phyloP scores from a whole-genome alignment of 2,329 filamentous ascomycete species.

The Colletotrichum acutatum region DNA sequence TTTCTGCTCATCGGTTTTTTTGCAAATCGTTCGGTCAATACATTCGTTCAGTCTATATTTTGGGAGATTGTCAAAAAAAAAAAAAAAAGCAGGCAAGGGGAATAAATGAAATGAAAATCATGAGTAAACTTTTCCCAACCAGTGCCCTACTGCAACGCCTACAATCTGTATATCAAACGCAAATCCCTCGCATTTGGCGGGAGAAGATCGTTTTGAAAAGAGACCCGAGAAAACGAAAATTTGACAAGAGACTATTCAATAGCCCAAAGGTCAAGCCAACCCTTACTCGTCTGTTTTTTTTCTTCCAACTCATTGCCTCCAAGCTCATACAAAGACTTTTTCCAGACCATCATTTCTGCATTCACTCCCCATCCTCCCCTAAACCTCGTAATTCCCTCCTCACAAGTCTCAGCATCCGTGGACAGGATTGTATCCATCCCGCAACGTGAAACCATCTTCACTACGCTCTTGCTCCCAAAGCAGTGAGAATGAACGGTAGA shows the following conservation, averaged over 20 bases:
- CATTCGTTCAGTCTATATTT: conserved; percentile 12
- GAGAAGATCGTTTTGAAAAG: neutral
- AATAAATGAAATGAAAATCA: neutral
- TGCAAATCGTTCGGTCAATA: neutral
- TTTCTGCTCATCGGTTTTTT: neutral
- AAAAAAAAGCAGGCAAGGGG: too few relatives aligned
- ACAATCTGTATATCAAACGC: neutral
- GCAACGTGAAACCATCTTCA: neutral
- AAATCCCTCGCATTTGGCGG: neutral
- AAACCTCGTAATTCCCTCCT: neutral
- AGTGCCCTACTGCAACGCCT: conserved; percentile 20
- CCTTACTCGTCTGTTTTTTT: neutral
- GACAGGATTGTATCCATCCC: neutral
- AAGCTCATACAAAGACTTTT: conserved; percentile 15
- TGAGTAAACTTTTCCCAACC: conserved; percentile 29
- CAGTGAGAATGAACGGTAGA: neutral
- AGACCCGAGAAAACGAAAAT: neutral
- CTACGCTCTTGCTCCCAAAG: neutral
- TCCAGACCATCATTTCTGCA: neutral
- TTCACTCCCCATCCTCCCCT: neutral
- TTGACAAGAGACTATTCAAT: neutral
- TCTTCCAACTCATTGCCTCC: conserved; percentile 12
- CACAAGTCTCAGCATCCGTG: neutral
- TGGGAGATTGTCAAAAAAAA: neutral
- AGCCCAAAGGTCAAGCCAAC: neutral